Evolutionary conservation across 805 yeast species (phyloP).

Genomic region (Blastobotrys robertii): DNA sequence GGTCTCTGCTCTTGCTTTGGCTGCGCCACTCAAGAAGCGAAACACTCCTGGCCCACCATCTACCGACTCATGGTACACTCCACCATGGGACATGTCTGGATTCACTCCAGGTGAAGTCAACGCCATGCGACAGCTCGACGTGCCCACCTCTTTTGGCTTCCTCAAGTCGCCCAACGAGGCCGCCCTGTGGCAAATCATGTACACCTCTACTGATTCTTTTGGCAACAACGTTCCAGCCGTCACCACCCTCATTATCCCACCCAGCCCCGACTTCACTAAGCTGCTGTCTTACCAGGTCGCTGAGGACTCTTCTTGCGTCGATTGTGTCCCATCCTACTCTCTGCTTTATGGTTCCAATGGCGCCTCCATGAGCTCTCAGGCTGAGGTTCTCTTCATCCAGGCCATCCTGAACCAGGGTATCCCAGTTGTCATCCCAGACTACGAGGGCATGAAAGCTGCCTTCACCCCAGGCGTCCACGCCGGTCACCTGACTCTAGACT

Average conservation of each 20-base stretch:
- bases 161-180: slow-evolving; percentile 4
- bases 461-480: slow-evolving; percentile 21
- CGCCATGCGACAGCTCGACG: not conserved
- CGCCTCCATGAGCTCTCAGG: slow-evolving; percentile 7
- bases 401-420: slow-evolving; percentile 12
- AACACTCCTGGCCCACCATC: slow-evolving; percentile 11
- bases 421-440: slow-evolving; percentile 19
- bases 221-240: slow-evolving; percentile 21
- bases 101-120: slow-evolving; percentile 1
- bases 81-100: not conserved
- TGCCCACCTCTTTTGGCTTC: slow-evolving; percentile 2
- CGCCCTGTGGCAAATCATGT: slow-evolving; percentile 18
- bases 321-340: slow-evolving; percentile 23
- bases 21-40: not conserved
- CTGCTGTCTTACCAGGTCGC: slow-evolving; percentile 21
- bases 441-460: slow-evolving; percentile 23
- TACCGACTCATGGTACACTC: slow-evolving; percentile 4
- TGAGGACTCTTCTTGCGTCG: slow-evolving; percentile 21
- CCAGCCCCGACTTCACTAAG: slow-evolving; percentile 7
- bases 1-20: no score
- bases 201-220: slow-evolving; percentile 19
- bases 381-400: slow-evolving; percentile 9
- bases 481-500: slow-evolving; percentile 22
- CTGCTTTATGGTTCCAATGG: slow-evolving; percentile 12
- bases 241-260: slow-evolving; percentile 19